phyloP scores from a whole-genome alignment of 78 protist species.

The Chrysochromulina tobinii region DNA sequence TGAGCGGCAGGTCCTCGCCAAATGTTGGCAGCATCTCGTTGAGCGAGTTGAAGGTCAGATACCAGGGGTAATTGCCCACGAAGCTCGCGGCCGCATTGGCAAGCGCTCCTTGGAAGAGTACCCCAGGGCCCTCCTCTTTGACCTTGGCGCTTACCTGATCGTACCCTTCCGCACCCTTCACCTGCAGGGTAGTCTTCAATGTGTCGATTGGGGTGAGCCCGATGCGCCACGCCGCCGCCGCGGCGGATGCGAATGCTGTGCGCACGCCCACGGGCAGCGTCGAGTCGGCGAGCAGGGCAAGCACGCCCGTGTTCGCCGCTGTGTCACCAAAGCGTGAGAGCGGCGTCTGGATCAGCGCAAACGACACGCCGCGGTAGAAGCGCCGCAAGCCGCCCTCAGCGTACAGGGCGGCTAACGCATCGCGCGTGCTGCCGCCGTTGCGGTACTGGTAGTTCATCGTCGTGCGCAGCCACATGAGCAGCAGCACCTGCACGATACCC shows the following conservation, averaged over 20 bases:
- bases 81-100: not conserved
- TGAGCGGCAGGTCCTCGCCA: not conserved
- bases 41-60: not conserved
- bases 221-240: not conserved
- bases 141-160: not conserved
- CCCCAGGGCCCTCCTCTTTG: not conserved
- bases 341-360: conserved; percentile 29
- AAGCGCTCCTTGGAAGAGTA: not conserved
- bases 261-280: conserved; percentile 33
- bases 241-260: conserved; percentile 17
- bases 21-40: conserved; percentile 13
- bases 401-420: not conserved
- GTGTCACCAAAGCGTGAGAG: conserved; percentile 40
- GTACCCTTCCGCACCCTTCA: not conserved
- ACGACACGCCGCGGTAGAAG: conserved; percentile 23
- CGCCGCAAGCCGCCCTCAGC: conserved; percentile 21
- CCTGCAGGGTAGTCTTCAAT: not conserved
- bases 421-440: not conserved
- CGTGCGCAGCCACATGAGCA: conserved; percentile 7
- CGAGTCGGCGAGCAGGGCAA: not conserved
- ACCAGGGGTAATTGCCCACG: conserved; percentile 37
- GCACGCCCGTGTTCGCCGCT: not conserved
- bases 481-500: not conserved
- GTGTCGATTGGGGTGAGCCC: not conserved
- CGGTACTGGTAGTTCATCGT: conserved; percentile 14